Percentiles rank a stretch among this genome's conserved stretches.
Evolutionary conservation across 805 yeast species (phyloP).

Genomic region (Starmerella bombi): DNA sequence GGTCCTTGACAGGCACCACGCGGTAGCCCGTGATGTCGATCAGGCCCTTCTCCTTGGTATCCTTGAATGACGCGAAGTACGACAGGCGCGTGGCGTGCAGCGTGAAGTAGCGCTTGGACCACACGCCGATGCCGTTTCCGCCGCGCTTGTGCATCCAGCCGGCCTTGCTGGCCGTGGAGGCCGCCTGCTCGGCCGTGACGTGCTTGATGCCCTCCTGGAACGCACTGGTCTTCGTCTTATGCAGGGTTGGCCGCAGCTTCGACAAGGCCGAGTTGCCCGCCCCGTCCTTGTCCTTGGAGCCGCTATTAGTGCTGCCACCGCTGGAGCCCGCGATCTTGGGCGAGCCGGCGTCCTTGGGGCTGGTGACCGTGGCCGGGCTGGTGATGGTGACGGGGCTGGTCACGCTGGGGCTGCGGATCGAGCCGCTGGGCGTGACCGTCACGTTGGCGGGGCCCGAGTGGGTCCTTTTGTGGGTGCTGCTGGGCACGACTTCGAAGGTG

Average conservation of each 20-base stretch:
- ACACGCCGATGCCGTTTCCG: constrained; percentile 67
- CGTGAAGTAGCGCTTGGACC: constrained; percentile 80
- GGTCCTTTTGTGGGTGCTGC: not conserved
- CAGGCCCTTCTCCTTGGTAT: constrained; percentile 75
- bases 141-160: constrained; percentile 98
- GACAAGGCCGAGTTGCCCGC: constrained; percentile 8
- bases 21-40: constrained; percentile 93
- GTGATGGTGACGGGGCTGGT: not conserved
- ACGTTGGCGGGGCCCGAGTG: not conserved
- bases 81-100: constrained; percentile 88
- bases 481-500: constrained; percentile 16
- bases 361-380: constrained; percentile 1
- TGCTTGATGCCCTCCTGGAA: constrained; percentile 65
- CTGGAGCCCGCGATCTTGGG: not conserved
- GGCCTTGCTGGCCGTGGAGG: constrained; percentile 56
- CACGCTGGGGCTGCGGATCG: not conserved
- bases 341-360: not conserved
- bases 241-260: constrained; percentile 26
- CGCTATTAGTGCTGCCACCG: not conserved
- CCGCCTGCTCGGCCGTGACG: constrained; percentile 64
- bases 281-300: not conserved
- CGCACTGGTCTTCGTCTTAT: constrained; percentile 32
- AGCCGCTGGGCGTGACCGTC: not conserved
- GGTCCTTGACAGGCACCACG: constrained; percentile 65
- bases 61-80: constrained; percentile 66